Conservation (phyloP, 2,329 filamentous ascomycete species). For the Escovopsis sp. region DNA sequence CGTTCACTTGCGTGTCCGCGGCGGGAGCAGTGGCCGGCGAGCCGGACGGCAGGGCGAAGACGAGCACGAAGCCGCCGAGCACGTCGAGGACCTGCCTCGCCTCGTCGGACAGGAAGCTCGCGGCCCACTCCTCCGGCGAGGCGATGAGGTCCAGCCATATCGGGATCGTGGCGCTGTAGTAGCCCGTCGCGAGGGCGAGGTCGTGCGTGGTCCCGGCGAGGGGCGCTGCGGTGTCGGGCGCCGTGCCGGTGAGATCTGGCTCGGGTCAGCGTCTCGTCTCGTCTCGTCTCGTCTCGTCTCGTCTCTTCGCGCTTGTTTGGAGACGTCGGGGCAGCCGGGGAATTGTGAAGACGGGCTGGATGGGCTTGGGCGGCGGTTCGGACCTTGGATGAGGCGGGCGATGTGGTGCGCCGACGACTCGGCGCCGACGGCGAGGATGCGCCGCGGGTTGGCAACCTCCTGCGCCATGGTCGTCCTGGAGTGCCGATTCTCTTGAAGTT, state of each 20-base stretch:
- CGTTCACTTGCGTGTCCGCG: too few relatives aligned
- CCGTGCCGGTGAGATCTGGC: slow-evolving; percentile 37
- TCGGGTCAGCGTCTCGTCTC: not conserved
- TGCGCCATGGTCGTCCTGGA: not conserved
- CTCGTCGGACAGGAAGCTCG: slow-evolving; percentile 43
- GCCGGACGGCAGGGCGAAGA: slow-evolving; percentile 17
- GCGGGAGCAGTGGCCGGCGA: too few relatives aligned
- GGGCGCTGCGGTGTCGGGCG: slow-evolving; percentile 24
- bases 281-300: too few relatives aligned
- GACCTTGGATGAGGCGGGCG: slow-evolving; percentile 39
- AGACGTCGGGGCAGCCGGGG: not conserved
- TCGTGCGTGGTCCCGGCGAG: slow-evolving; percentile 47
- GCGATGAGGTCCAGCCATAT: slow-evolving; percentile 53
- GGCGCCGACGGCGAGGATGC: slow-evolving; percentile 43
- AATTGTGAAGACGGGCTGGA: not conserved
- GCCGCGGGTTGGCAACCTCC: slow-evolving; percentile 35
- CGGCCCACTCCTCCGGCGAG: slow-evolving; percentile 37
- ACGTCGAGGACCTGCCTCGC: slow-evolving; percentile 47
- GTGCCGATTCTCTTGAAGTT: not conserved
- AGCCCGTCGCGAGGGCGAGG: slow-evolving; percentile 39
- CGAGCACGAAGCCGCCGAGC: slow-evolving; percentile 42
- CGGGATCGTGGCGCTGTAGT: slow-evolving; percentile 46
- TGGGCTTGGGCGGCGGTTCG: not conserved
- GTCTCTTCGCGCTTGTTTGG: too few relatives aligned
- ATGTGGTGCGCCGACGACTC: slow-evolving; percentile 31